Evolutionary conservation across 108 stramenopile species (phyloP).

Genomic region (Seminavis robusta): DNA sequence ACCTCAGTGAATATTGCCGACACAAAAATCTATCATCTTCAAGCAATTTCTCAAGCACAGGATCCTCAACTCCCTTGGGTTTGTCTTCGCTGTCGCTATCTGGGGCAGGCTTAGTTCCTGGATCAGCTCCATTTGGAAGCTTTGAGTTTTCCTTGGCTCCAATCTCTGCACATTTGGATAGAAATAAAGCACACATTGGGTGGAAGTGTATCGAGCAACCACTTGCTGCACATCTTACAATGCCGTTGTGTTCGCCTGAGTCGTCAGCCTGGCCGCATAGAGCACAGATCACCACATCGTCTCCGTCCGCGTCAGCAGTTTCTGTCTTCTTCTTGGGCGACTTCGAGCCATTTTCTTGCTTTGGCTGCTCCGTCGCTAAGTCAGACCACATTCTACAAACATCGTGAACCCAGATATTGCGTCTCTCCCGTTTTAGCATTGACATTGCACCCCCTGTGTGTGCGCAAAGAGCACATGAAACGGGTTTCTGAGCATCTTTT

Average conservation of each 20-base stretch:
- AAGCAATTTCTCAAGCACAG: slow-evolving; percentile 5
- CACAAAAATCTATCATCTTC: slow-evolving; percentile 43
- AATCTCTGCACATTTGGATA: slow-evolving; percentile 37
- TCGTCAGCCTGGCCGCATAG: slow-evolving; percentile 45
- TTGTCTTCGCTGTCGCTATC: slow-evolving; percentile 10
- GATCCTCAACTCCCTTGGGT: too few relatives aligned
- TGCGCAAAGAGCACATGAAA: slow-evolving; percentile 48
- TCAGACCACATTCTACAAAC: slow-evolving; percentile 66
- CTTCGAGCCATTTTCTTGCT: not conserved
- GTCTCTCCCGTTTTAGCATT: slow-evolving; percentile 8
- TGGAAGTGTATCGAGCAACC: slow-evolving; percentile 67
- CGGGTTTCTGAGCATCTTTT: slow-evolving; percentile 17
- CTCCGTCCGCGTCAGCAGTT: not conserved
- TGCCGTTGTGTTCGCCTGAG: slow-evolving; percentile 2
- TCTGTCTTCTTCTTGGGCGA: slow-evolving; percentile 6
- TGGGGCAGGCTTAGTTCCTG: slow-evolving; percentile 8
- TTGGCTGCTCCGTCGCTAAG: not conserved
- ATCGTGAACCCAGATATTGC: slow-evolving; percentile 55
- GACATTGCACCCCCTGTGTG: slow-evolving; percentile 73
- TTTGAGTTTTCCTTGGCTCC: slow-evolving; percentile 1
- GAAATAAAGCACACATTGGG: slow-evolving; percentile 74
- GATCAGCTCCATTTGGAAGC: not conserved
- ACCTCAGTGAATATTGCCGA: slow-evolving; percentile 49
- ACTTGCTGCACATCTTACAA: slow-evolving; percentile 63
- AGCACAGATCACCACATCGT: slow-evolving; percentile 28